Conservation (phyloP, 257 asterid species). For the Ocimum tenuiflorum region DNA sequence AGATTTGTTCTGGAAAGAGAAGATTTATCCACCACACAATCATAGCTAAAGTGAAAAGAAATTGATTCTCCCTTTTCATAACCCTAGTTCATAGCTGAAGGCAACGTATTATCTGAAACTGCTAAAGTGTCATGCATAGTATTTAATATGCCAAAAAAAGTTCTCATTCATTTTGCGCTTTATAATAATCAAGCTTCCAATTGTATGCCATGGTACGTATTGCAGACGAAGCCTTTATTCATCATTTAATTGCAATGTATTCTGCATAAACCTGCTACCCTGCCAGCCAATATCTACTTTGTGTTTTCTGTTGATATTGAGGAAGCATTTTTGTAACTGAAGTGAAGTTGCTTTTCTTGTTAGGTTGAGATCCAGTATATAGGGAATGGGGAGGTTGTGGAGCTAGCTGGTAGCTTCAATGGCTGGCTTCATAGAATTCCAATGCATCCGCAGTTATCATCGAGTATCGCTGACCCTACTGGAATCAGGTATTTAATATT, state of each 20-base stretch:
- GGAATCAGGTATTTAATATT: constrained; percentile 34
- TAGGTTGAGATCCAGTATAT: constrained; percentile 70
- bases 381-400: constrained; percentile 67
- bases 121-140: neutral
- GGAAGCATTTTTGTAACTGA: constrained; percentile 15
- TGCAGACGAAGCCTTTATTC: neutral
- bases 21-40: neutral
- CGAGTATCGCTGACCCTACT: constrained; percentile 26
- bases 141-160: neutral
- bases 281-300: neutral
- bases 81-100: neutral
- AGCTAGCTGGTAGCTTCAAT: constrained; percentile 88
- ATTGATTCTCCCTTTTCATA: neutral
- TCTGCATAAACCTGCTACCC: neutral
- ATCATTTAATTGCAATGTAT: neutral
- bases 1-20: neutral
- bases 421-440: constrained; percentile 73
- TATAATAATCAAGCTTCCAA: neutral
- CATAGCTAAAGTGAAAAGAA: neutral
- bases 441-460: constrained; percentile 48
- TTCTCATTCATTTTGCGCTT: neutral
- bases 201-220: neutral
- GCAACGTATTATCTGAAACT: neutral
- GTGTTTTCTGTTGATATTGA: constrained; percentile 15
- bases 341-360: constrained; percentile 23